Evolutionary conservation across 2,329 filamentous ascomycete genomes (phyloP).

Genomic region (Paramyrothecium sp.): DNA sequence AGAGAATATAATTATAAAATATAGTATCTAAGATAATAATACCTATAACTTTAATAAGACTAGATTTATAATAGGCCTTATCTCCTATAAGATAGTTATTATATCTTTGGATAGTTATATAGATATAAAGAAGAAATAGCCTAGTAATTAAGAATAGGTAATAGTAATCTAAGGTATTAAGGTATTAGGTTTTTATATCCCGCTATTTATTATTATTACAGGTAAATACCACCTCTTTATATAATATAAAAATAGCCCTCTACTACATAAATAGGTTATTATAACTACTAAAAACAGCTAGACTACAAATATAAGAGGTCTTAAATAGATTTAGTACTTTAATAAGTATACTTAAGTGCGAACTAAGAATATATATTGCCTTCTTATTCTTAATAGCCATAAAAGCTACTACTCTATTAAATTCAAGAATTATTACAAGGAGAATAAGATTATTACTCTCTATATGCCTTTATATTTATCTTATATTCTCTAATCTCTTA

Average conservation of each 20-base stretch:
- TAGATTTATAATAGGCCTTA: conserved; percentile 14
- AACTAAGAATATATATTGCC: neutral
- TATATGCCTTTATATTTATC: neutral
- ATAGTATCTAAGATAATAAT: conserved; percentile 12
- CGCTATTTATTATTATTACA: neutral
- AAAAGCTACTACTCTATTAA: neutral
- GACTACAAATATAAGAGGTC: neutral
- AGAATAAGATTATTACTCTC: conserved; percentile 1
- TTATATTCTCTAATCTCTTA: neutral
- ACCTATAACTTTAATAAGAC: conserved; percentile 19
- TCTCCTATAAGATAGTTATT: conserved; percentile 4
- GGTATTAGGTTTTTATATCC: neutral
- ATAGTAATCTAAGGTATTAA: neutral
- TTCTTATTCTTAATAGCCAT: conserved; percentile 8
- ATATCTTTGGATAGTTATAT: neutral
- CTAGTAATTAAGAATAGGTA: neutral
- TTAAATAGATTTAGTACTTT: conserved; percentile 3
- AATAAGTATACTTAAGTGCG: neutral
- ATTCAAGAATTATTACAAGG: neutral
- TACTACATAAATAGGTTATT: neutral
- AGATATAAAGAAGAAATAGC: neutral
- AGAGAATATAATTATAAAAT: no score
- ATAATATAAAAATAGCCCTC: neutral
- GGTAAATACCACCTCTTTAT: neutral
- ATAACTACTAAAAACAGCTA: conserved; percentile 1